Evolutionary conservation across 768 basidiomycete species (phyloP), one percentile per base, ranked within the genome.

Genomic region (Melanogaster broomeanus): DNA sequence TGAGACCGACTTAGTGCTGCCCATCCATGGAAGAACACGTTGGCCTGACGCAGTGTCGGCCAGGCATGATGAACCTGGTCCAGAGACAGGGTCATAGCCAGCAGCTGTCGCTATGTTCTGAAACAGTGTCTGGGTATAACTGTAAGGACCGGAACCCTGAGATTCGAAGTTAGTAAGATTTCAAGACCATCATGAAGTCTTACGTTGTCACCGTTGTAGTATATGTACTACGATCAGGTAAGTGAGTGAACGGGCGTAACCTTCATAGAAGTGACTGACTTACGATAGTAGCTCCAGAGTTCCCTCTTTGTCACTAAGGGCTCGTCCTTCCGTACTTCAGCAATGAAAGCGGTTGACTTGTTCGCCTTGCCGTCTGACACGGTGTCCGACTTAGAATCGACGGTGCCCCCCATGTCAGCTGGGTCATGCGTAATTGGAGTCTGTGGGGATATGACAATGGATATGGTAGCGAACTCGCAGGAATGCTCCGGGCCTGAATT

Each of bases 241-340:
- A 40, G 45, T 38, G 52, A 42, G 51, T 33, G 11, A 21, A 12
- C n/a, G n/a, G n/a, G 15, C 9, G 28, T 33, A 21, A 6, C 79
- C 83, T 27, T 43, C 9, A 13, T 11, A 22, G 3, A 22, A 33
- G 10, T 2, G 10, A 4, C 27, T 0, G n/a, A 51, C 63, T 43
- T 31, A 88, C 88, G 55, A 64, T 90, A 90, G 61, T 90, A 92
- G 47, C 82, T 83, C 90, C 89, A 92, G 8, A 92, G 71, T n/a
- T n/a, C n/a, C n/a, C n/a, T n/a, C n/a, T n/a, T n/a, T n/a, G n/a
- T n/a, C n/a, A n/a, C n/a, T n/a, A n/a, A n/a, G n/a, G n/a, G n/a
- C n/a, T n/a, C n/a, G n/a, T n/a, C n/a, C n/a, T n/a, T n/a, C n/a
- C n/a, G 64, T 33, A 78, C 70, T 0, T 72, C 66, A 0, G 75